Conservation (phyloP, 2,329 filamentous ascomycete species). For the Fonsecaea monophora region DNA sequence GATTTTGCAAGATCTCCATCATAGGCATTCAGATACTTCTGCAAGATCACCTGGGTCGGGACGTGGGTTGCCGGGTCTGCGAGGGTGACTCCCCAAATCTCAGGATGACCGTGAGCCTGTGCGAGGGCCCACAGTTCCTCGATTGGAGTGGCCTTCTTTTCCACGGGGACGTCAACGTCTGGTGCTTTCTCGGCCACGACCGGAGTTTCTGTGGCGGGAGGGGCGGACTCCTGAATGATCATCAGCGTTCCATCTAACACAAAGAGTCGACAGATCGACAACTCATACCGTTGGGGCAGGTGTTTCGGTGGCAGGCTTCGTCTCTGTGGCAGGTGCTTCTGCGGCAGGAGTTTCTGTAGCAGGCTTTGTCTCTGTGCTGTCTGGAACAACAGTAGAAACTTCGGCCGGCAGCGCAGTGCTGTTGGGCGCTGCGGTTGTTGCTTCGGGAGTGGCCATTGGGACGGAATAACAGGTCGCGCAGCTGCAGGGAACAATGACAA, state of each 20-base stretch:
- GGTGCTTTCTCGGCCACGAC: conserved; percentile 23
- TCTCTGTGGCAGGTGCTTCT: background rate
- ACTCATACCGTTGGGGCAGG: conserved; percentile 10
- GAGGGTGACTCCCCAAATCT: conserved; percentile 88
- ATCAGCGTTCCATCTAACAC: conserved; percentile 18
- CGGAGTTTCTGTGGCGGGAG: conserved; percentile 25
- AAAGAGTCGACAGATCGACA: no score
- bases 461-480: background rate
- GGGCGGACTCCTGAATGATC: background rate
- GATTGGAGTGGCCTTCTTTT: conserved; percentile 30
- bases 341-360: background rate
- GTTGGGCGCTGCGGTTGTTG: conserved; percentile 33
- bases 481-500: background rate
- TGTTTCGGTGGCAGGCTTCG: conserved; percentile 7
- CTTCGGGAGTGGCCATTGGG: conserved; percentile 11
- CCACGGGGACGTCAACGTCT: conserved; percentile 20
- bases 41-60: conserved; percentile 81
- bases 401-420: conserved; percentile 28
- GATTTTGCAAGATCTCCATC: conserved; percentile 75
- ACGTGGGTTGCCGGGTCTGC: conserved; percentile 58
- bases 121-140: conserved; percentile 38
- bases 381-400: conserved; percentile 29
- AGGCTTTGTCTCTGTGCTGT: conserved; percentile 11
- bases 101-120: conserved; percentile 62
- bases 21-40: conserved; percentile 94